Evolutionary conservation across 2,329 filamentous ascomycete species (phyloP), one percentile per base, ranked within the genome.

Genomic region (Hypocrella siamensis): DNA sequence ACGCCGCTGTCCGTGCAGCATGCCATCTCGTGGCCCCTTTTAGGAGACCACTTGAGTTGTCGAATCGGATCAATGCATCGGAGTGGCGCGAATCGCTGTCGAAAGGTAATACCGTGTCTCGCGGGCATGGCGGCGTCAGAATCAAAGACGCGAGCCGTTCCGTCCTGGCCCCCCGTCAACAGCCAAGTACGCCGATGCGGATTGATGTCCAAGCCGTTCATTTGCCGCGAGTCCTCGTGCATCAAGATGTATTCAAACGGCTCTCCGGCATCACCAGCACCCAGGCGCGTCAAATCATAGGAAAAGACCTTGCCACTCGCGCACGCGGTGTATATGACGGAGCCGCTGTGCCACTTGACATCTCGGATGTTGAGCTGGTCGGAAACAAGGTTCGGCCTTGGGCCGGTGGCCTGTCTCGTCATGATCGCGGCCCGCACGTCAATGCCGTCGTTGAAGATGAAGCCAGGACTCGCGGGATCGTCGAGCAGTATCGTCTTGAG

Each of bases 341-440:
- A 60, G 38, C 63, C 60, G 35, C 55, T 58, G 19, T 66, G 59
- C 63, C 72, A 72, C 46, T 70, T 72, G 31, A 73, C 70, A 38
- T 75, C 69, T 41, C 67, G 66, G 39, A 78, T 75, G 22, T 71
- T 74, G 30, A 77, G 57, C 47, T 76, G 71, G 37, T 78, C 72
- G 14, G 54, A 51, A 7, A 46, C 48, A 15, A 54, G 52, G 31
- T 52, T 60, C 5, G 52, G 51, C 32, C 61, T 60, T 28, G 56
- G 53, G 0, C 45, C 46, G 17, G 62, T 51, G 4, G 57, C 47
- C 30, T 60, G 54, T 36, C 69, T 64, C 9, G 63, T 55, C 11
- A 58, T 58, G 35, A 78, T 73, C 14, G 64, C 56, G 11, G 66
- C 57, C 34, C 71, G 65, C 35, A 78, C 45, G 43, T 78, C 72